phyloP scores from a whole-genome alignment of 1,139 yeast species.

The Sugiyamaella xylanicola region DNA sequence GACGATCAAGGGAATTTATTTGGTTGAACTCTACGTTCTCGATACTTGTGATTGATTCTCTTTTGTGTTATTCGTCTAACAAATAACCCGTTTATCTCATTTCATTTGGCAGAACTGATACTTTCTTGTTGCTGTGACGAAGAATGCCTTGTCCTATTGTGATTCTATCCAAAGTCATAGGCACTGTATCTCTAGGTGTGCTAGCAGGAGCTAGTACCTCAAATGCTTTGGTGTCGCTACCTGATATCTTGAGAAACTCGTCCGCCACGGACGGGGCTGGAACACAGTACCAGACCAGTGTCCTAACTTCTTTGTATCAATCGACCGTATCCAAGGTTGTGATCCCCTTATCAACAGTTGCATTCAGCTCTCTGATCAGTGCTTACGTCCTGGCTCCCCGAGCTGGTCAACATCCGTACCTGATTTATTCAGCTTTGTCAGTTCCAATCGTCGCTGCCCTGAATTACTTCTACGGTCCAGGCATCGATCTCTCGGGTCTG shows the following conservation, averaged over 20 bases:
- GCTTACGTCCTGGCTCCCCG: conserved; percentile 32
- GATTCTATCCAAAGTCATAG: conserved; percentile 36
- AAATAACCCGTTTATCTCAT: too few relatives aligned
- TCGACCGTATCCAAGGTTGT: conserved; percentile 17
- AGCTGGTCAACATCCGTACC: conserved; percentile 36
- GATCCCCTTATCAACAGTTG: conserved; percentile 28
- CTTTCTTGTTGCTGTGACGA: background rate
- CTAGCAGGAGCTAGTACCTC: conserved; percentile 36
- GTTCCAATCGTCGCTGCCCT: conserved; percentile 29
- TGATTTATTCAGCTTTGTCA: conserved; percentile 34
- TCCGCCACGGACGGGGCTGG: background rate
- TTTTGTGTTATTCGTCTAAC: too few relatives aligned
- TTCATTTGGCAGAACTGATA: too few relatives aligned
- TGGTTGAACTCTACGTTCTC: too few relatives aligned
- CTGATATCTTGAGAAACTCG: conserved; percentile 20
- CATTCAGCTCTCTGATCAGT: conserved; percentile 29
- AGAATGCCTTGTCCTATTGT: conserved; percentile 31
- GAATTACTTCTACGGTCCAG: conserved; percentile 17
- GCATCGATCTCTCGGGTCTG: background rate
- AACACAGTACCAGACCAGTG: background rate
- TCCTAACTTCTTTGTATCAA: background rate
- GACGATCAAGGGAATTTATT: background rate
- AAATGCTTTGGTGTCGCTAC: conserved; percentile 32
- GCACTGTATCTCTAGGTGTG: conserved; percentile 37
- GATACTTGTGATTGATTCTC: too few relatives aligned